Base-by-base conservation (phyloP, 1,284 basidiomycete species). In the Exobasidium cylindrosporum region DNA sequence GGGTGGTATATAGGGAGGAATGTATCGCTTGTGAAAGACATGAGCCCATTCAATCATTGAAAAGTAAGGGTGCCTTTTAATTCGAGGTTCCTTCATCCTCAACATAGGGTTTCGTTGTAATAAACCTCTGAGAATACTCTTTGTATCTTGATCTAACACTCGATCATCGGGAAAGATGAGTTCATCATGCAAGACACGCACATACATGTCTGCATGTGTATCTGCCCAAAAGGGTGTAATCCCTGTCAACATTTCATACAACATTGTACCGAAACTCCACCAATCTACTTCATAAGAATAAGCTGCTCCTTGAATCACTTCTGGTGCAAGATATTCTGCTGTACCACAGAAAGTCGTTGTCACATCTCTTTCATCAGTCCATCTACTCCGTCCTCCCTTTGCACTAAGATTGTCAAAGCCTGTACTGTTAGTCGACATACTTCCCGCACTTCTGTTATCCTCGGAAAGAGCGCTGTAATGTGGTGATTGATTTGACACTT, bases 251-350 rank as follows among this genome's bases (percentile, higher is more conserved):
- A 95, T 94, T 83, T 97, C 95, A 80, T 90, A 93, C 61, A 97
- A 83, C 89, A 97, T 96, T 64, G 93, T 97, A 21, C 94, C 94
- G 74, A 96, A 90, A 68, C 89, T 90, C 93, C 94, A 97, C 91
- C 92, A 95, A 79, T 97, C 94, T 23, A 95, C 92, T 71, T 94
- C 91, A 76, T 94, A 97, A 66, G 89, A 89, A 81, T 97, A 97
- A 21, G 90, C 86, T 68, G 90, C 82, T 3, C 92, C 90, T 74
- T 92, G 89, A 72, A 97, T 91, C 56, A 97, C 92, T 66, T 81
- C 77, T 17, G 80, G 80, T 4, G 80, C 69, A 57, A 73, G 24
- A 56, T 56, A 65, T 47, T 67, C 26, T 49, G 59, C 17, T 45
- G 61, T 63, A 24, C 90, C 90, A 79, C 91, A 92, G 78, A 92